Conservation (phyloP, 306 rosid genomes). For the Cucumis sativus region Cucumber_9930_V3 NC_026657.2:8339501-8340000, state of each 20-base stretch:
- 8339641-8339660: not conserved
- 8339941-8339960: not conserved
- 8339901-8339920: not conserved
- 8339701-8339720: too few relatives aligned
- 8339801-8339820: not conserved
- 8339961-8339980: not conserved
- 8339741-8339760: not conserved
- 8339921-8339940: slow-evolving; percentile 22
- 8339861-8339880: not conserved
- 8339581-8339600: slow-evolving; percentile 88
- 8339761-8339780: not conserved
- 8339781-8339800: not conserved
- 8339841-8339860: not conserved
- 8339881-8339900: not conserved
- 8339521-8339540: slow-evolving; percentile 68
- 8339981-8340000: not conserved
- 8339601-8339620: slow-evolving; percentile 94
- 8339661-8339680: not conserved
- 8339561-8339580: slow-evolving; percentile 83
- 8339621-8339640: slow-evolving; percentile 22
- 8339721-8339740: not conserved
- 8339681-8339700: not conserved
- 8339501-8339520: slow-evolving; percentile 94
- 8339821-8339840: not conserved
- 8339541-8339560: slow-evolving; percentile 75